These are phyloP conservation scores for Melanogaster broomeanus DNA, from an alignment of 768 basidiomycete species.

Conservation along the genomic window DNA sequence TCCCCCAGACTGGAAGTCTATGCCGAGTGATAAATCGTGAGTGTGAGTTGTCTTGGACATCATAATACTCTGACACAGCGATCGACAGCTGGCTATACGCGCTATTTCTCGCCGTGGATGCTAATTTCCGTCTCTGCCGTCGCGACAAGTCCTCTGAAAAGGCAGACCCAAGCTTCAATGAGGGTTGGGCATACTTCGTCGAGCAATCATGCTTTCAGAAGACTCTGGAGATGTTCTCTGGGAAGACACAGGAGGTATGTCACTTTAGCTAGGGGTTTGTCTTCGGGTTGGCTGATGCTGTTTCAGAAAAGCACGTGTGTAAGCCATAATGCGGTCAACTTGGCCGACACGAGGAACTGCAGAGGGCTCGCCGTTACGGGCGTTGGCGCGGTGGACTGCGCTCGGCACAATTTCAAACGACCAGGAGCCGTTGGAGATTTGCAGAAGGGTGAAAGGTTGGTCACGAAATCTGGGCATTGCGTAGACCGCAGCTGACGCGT, in stretches of 20 bases:
- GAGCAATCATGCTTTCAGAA: no score
- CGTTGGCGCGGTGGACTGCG: constrained; percentile 29
- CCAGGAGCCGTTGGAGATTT: constrained; percentile 13
- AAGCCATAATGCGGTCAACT: constrained; percentile 2
- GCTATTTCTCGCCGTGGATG: constrained; percentile 30
- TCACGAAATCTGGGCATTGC: neutral
- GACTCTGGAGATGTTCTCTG: constrained; percentile 15
- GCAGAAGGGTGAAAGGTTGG: constrained; percentile 20
- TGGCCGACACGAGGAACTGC: constrained; percentile 4
- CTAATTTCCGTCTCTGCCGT: constrained; percentile 34
- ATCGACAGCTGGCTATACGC: constrained; percentile 29
- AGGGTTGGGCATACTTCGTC: constrained; percentile 30
- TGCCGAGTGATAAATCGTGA: neutral
- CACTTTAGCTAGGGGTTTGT: no score
- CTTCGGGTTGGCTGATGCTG: neutral
- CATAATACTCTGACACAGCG: no score
- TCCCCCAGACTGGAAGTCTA: neutral
- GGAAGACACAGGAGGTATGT: neutral
- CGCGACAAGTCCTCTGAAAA: constrained; percentile 24
- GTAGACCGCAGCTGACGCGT: neutral
- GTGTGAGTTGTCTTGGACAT: neutral
- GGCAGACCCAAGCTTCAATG: constrained; percentile 28
- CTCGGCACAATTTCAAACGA: constrained; percentile 17
- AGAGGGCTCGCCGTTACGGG: constrained; percentile 26
- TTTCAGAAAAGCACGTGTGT: constrained; percentile 6